Evolutionary conservation across 768 basidiomycete genomes (phyloP).

Genomic region (Candolleomyces aberdarensis): DNA sequence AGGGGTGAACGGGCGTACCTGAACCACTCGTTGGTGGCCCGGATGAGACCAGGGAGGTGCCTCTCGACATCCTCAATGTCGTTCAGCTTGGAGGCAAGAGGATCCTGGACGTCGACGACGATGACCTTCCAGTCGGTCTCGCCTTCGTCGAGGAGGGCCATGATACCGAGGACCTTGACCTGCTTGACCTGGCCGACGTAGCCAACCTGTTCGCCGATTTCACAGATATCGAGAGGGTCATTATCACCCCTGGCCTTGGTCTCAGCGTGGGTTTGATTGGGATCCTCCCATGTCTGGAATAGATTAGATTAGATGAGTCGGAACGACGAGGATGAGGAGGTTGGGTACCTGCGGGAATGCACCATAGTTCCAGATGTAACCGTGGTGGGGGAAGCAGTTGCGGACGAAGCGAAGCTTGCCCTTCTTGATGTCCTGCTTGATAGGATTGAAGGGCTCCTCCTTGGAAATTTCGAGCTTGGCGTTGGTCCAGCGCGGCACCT

Average conservation of each 20-base stretch:
- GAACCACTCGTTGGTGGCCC: constrained; percentile 99
- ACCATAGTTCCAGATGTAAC: constrained; percentile 99
- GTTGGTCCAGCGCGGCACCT: constrained; percentile 99
- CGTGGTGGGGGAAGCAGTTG: constrained; percentile 99
- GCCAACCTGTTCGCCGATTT: constrained; percentile 98
- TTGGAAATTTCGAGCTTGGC: constrained; percentile 99
- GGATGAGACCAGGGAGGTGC: constrained; percentile 93
- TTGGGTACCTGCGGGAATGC: constrained; percentile 92
- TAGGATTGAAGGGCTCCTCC: constrained; percentile 98
- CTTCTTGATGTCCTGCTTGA: constrained; percentile 99
- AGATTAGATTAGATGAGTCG: constrained; percentile 9
- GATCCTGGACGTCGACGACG: constrained; percentile 94
- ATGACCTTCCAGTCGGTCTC: constrained; percentile 99
- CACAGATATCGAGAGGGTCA: constrained; percentile 99
- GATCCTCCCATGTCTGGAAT: constrained; percentile 96
- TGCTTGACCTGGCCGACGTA: constrained; percentile 98
- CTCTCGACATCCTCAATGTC: constrained; percentile 99
- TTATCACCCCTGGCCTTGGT: constrained; percentile 99
- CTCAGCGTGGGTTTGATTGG: constrained; percentile 80
- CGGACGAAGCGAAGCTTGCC: constrained; percentile 94
- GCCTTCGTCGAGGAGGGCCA: constrained; percentile 98
- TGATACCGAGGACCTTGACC: constrained; percentile 99
- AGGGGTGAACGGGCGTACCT: constrained; percentile 42
- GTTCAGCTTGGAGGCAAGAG: constrained; percentile 93
- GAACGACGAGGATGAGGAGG: constrained; percentile 3